phyloP scores from a whole-genome alignment of 1,284 basidiomycete species.

The Leccinum proximum region DNA sequence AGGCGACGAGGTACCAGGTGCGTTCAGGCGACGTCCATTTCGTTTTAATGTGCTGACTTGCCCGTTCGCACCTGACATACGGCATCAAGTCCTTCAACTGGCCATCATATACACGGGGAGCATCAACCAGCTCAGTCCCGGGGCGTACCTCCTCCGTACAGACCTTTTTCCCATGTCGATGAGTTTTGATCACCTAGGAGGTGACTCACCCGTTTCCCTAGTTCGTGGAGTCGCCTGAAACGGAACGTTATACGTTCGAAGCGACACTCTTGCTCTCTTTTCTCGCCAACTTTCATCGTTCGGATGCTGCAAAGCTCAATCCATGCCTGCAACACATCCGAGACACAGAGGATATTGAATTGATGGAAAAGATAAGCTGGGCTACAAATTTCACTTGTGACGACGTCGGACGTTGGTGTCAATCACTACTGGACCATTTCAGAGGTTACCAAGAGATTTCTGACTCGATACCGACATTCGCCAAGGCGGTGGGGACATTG shows the following conservation, averaged over 20 bases:
- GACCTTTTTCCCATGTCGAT: constrained; percentile 48
- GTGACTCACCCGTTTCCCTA: constrained; percentile 21
- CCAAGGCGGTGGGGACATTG: no score
- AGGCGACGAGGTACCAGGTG: no score
- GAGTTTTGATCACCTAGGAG: neutral
- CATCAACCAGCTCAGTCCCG: constrained; percentile 54
- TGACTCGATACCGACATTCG: no score
- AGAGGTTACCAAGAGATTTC: no score
- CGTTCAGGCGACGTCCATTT: no score
- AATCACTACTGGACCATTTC: no score
- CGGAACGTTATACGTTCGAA: constrained; percentile 54
- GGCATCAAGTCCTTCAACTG: constrained; percentile 48
- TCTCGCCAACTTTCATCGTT: constrained; percentile 65
- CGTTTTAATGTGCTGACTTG: no score
- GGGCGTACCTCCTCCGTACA: constrained; percentile 60
- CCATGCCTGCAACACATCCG: constrained; percentile 54
- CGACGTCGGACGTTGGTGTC: neutral
- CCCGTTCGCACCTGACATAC: constrained; percentile 34
- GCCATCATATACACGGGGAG: no score
- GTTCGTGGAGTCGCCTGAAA: constrained; percentile 53
- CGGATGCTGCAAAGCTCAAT: constrained; percentile 63
- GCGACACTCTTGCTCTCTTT: constrained; percentile 52
- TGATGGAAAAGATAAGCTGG: constrained; percentile 57
- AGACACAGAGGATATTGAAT: constrained; percentile 41
- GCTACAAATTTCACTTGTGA: constrained; percentile 27